Conservation (phyloP, 257 asterid species). For the Solanum lycopersicoides region DNA sequence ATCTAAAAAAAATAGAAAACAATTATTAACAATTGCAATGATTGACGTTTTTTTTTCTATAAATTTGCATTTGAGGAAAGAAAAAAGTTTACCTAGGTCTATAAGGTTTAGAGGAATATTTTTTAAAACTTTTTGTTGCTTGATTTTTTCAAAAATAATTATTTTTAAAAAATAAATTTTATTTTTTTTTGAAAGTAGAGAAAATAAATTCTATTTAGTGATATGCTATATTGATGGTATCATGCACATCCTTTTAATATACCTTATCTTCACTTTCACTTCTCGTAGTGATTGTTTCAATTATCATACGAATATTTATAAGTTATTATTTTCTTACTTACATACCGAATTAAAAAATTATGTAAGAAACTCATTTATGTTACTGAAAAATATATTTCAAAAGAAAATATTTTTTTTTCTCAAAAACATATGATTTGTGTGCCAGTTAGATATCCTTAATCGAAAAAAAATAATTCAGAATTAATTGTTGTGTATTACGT, state of each 20-base stretch:
- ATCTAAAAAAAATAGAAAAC: background rate
- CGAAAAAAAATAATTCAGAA: background rate
- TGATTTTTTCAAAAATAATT: background rate
- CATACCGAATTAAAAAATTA: background rate
- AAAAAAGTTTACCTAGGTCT: no score
- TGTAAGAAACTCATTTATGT: background rate
- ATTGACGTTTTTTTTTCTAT: background rate
- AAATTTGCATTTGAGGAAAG: no score
- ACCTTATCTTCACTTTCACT: background rate
- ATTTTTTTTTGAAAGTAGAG: background rate
- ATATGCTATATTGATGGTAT: background rate
- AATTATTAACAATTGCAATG: background rate
- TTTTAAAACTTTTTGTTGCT: no score
- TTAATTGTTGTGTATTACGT: background rate
- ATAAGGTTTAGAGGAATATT: no score
- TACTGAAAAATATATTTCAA: background rate
- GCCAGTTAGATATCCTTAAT: background rate
- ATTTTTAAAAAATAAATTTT: background rate
- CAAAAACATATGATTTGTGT: background rate
- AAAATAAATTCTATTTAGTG: background rate
- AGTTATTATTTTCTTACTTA: background rate
- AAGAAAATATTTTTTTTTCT: no score
- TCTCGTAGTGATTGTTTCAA: rapidly evolving
- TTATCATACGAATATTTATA: no score
- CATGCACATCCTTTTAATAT: background rate